phyloP scores from a whole-genome alignment of 2,329 filamentous ascomycete genomes.

The Epichloe typhina region DNA sequence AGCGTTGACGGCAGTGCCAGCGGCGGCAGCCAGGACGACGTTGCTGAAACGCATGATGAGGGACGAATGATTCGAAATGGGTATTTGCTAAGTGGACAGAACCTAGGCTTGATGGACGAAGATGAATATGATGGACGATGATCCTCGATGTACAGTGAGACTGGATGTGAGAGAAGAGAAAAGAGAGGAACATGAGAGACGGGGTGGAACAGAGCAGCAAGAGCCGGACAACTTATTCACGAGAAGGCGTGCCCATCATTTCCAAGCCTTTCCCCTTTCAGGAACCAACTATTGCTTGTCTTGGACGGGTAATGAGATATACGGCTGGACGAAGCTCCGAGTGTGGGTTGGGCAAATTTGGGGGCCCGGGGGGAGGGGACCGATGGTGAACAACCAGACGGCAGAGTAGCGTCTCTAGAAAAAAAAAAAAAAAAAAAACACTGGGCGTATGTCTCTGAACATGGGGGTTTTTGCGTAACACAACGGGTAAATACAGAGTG shows the following conservation, averaged over 20 bases:
- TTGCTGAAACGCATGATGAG: conserved; percentile 14
- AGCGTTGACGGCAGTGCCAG: conserved; percentile 15
- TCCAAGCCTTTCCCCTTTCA: background rate
- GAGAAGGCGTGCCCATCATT: no score
- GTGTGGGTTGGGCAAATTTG: background rate
- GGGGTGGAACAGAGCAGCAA: background rate
- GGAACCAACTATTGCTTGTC: background rate
- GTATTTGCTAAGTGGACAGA: background rate
- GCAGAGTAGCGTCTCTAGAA: background rate
- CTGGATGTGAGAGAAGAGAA: background rate
- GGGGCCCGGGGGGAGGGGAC: no score
- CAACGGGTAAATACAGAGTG: background rate
- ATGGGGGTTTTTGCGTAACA: background rate
- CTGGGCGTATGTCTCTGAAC: background rate
- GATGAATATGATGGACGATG: background rate
- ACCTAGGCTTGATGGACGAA: no score
- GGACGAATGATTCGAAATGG: background rate
- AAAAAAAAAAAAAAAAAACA: background rate
- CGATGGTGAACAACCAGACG: background rate
- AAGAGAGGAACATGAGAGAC: background rate
- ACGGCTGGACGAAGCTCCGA: conserved; percentile 1
- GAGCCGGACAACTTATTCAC: background rate
- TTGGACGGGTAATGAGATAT: background rate
- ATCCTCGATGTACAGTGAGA: background rate
- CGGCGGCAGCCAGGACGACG: conserved; percentile 11